These are phyloP conservation scores for Grammothele lineata DNA, from an alignment of 768 basidiomycete genomes.

Conservation along the genomic window DNA sequence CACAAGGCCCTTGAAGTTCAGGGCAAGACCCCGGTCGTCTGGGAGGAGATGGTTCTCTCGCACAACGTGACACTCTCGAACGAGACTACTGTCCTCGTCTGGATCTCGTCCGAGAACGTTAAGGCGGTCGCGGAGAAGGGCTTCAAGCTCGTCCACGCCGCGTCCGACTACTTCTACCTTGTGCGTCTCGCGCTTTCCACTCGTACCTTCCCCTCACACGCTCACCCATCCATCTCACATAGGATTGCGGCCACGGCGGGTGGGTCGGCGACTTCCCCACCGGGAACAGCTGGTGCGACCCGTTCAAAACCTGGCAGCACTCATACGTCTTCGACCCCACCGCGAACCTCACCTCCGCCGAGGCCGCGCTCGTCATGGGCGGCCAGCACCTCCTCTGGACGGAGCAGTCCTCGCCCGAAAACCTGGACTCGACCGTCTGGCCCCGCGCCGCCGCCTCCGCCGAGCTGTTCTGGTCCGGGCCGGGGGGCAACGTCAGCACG, in stretches of 20 bases:
- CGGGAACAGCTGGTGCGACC: conserved; percentile 71
- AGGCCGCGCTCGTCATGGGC: conserved; percentile 60
- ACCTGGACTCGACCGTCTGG: conserved; percentile 68
- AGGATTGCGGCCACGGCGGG: conserved; percentile 69
- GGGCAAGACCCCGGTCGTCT: conserved; percentile 48
- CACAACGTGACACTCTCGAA: conserved; percentile 33
- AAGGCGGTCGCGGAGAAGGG: conserved; percentile 57
- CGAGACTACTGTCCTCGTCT: conserved; percentile 58
- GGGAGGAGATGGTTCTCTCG: conserved; percentile 38
- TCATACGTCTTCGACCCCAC: conserved; percentile 72
- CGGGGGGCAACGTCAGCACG: conserved; percentile 24
- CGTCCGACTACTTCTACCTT: conserved; percentile 79
- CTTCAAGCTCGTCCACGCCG: conserved; percentile 59
- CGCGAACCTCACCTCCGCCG: conserved; percentile 43
- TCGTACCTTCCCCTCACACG: too few species aligned
- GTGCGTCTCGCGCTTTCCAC: conserved; percentile 26
- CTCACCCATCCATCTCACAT: not conserved
- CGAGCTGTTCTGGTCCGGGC: conserved; percentile 76
- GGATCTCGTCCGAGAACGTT: conserved; percentile 65
- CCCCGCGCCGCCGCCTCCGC: conserved; percentile 71
- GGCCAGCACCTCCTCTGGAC: conserved; percentile 77
- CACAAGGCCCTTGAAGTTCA: conserved; percentile 26
- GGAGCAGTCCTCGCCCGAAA: conserved; percentile 65
- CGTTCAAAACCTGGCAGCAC: conserved; percentile 78
- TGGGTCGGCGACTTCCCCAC: conserved; percentile 56